Conservation (phyloP, 2,329 filamentous ascomycete genomes). For the Neopestalotiopsis sp. region DNA sequence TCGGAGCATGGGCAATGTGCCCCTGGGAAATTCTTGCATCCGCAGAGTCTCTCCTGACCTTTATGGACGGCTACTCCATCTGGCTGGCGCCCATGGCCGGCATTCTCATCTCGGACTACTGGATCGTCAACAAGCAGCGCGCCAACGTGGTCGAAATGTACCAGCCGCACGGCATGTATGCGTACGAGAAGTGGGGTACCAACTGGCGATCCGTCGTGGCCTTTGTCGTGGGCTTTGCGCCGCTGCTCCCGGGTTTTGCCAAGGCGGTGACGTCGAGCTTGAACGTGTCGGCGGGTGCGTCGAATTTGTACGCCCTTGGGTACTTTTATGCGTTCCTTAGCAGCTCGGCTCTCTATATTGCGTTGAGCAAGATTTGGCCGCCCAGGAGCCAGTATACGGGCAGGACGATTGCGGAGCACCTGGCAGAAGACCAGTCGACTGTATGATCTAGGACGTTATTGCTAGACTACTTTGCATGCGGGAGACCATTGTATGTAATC, state of each 20-base stretch:
- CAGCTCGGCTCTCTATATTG: slow-evolving; percentile 16
- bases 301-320: slow-evolving; percentile 12
- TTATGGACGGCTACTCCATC: slow-evolving; percentile 20
- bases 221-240: slow-evolving; percentile 14
- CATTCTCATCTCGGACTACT: slow-evolving; percentile 24
- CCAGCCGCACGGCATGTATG: slow-evolving; percentile 18
- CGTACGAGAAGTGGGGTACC: slow-evolving; percentile 17
- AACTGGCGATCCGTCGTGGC: slow-evolving; percentile 13
- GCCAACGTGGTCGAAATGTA: slow-evolving; percentile 19
- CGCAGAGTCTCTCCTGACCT: slow-evolving; percentile 20
- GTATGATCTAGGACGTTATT: neutral
- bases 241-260: slow-evolving; percentile 13
- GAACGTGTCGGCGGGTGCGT: neutral
- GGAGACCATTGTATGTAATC: no score
- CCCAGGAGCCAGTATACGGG: slow-evolving; percentile 15
- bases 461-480: no score
- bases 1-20: slow-evolving; percentile 21
- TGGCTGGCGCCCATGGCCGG: slow-evolving; percentile 22
- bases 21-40: slow-evolving; percentile 22
- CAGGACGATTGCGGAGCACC: slow-evolving; percentile 12
- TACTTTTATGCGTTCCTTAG: slow-evolving; percentile 16
- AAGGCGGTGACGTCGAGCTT: slow-evolving; percentile 9
- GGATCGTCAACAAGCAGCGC: slow-evolving; percentile 21
- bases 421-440: slow-evolving; percentile 2
- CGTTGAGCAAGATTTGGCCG: slow-evolving; percentile 16